Base-by-base conservation (phyloP, 768 basidiomycete species). In the Atractiella rhizophila region DNA sequence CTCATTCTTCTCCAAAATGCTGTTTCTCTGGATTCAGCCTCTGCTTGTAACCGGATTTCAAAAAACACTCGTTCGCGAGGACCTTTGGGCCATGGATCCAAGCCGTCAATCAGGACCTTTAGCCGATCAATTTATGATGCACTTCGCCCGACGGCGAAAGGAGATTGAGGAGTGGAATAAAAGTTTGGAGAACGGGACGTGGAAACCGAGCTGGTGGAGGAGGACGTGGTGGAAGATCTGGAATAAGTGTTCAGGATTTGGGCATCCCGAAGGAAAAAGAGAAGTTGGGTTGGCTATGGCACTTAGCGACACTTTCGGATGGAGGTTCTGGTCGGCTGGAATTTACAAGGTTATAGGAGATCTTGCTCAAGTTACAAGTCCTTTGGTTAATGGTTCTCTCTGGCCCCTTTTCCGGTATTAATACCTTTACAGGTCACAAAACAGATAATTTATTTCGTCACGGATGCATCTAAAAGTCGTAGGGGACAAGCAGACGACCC, bases 321-420 rank as follows among this genome's bases (percentile, higher is more conserved):
- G 71, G 69, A 72, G 67, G 63, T 76, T 80, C 54, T 82, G 80
- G 80, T 62, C 65, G 4, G 69, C 64, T 31, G 80, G 75, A 4
- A 21, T 60, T 25, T 67, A 68, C 59, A 74, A 74, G 62, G 67
- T 68, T 37, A 57, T 74, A 15, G 66, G 71, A 1, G 79, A 82
- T 51, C 69, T 68, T 1, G 68, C 75, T 0, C 74, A 74, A 52
- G 63, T 77, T 21, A 73, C 71, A 11, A 73, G 69, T 56, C 78
- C 79, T 8, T 67, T 82, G 4, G n/a, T n/a, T n/a, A n/a, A n/a
- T n/a, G n/a, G n/a, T n/a, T n/a, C n/a, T n/a, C n/a, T n/a, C n/a
- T n/a, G n/a, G n/a, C n/a, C n/a, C n/a, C n/a, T n/a, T n/a, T n/a
- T n/a, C n/a, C n/a, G n/a, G n/a, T n/a, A n/a, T n/a, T n/a, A n/a